These are phyloP conservation scores for Colletotrichum musae DNA, from an alignment of 2,329 filamentous ascomycete genomes.

Conservation along the genomic window DNA sequence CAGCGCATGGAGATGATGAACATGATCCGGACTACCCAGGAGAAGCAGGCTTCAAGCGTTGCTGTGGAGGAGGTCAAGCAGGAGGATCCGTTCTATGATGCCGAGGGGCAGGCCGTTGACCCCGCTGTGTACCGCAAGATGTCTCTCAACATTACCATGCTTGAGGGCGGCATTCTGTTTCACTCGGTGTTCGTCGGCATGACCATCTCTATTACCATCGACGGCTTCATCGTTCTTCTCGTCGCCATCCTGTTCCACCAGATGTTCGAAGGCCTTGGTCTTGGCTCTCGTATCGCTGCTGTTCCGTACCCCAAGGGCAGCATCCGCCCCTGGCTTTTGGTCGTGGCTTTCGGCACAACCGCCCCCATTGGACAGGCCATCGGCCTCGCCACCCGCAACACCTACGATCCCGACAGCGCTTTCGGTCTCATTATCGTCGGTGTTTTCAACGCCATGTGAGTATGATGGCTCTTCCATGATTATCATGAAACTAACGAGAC, in stretches of 20 bases:
- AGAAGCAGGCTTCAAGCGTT: conserved; percentile 52
- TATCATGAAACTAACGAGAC: conserved; percentile 4
- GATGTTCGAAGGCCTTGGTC: conserved; percentile 77
- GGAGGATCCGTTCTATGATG: conserved; percentile 58
- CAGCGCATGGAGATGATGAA: conserved; percentile 72
- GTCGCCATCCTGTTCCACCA: conserved; percentile 81
- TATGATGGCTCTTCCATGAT: conserved; percentile 1
- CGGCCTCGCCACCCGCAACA: conserved; percentile 68
- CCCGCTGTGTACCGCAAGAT: conserved; percentile 70
- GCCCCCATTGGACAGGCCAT: conserved; percentile 87
- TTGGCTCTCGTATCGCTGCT: conserved; percentile 79
- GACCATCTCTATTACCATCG: conserved; percentile 78
- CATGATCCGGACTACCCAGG: conserved; percentile 59
- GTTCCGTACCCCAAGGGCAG: conserved; percentile 72
- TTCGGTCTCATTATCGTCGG: conserved; percentile 76
- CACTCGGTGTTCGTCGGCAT: conserved; percentile 84
- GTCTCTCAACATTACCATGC: conserved; percentile 80
- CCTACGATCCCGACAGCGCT: conserved; percentile 74
- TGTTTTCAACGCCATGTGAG: conserved; percentile 75
- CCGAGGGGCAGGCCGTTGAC: conserved; percentile 61
- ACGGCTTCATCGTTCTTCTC: conserved; percentile 76
- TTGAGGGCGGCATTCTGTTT: conserved; percentile 85
- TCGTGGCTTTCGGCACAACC: conserved; percentile 77
- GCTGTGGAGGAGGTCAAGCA: conserved; percentile 42
- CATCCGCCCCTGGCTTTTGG: conserved; percentile 72